These are phyloP conservation scores for Allium cepa DNA, from an alignment of 106 monocot genomes.

Conservation along the genomic window DNA sequence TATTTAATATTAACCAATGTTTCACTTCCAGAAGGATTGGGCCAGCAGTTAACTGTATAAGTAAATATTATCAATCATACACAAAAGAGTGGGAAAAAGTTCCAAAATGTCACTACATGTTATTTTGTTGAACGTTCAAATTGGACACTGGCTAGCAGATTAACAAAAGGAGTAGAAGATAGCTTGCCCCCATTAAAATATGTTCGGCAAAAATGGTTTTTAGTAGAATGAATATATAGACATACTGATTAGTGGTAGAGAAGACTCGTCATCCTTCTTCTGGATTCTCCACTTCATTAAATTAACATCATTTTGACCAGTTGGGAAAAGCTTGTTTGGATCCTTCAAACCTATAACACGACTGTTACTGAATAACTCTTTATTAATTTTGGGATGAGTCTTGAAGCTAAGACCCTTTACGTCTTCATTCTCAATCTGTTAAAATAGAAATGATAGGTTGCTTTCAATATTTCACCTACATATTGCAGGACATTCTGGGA, in stretches of 20 bases:
- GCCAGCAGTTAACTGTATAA: constrained; percentile 93
- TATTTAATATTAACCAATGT: constrained; percentile 98
- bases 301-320: constrained; percentile 87
- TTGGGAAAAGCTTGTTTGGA: constrained; percentile 86
- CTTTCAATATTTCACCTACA: not conserved
- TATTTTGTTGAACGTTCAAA: too few species aligned
- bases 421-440: constrained; percentile 81
- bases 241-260: constrained; percentile 84
- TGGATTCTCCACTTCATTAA: constrained; percentile 99
- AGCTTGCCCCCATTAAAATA: too few species aligned
- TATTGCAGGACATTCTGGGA: not conserved
- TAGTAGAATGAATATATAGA: constrained; percentile 3
- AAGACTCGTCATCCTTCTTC: constrained; percentile 63
- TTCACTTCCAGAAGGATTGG: constrained; percentile 89
- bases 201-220: not conserved
- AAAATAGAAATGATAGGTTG: not conserved
- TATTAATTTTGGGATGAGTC: constrained; percentile 97
- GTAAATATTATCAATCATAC: not conserved
- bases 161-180: too few species aligned
- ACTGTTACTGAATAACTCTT: constrained; percentile 80
- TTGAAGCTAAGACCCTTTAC: constrained; percentile 78
- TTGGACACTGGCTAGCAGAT: too few species aligned
- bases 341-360: constrained; percentile 86
- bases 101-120: not conserved
- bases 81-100: not conserved